Evolutionary conservation across 768 basidiomycete genomes (phyloP), one percentile per base, ranked within the genome.

Genomic region (Trametes punicea): DNA sequence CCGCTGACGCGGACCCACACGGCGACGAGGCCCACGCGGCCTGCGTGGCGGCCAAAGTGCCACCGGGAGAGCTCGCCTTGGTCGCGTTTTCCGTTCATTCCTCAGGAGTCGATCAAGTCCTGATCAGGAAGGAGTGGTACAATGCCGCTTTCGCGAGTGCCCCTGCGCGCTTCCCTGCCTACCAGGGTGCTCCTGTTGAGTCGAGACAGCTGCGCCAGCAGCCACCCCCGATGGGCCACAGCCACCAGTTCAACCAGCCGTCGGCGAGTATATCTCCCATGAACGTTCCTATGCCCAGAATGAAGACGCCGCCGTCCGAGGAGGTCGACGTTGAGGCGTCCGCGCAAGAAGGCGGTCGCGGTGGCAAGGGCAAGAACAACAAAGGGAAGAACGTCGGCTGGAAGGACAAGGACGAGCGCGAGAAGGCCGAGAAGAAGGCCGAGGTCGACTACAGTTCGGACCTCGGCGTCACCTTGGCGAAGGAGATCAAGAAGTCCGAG

Each of bases 61-160:
- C 79, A 6, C 82, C 85, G 1, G 86, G 87, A 36, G 87, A 91
- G 61, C 74, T 92, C 33, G 88, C 90, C 23, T 76, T 93, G 47
- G 88, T 91, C 5, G 90, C 88, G 27, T 93, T 92, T 72, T 89
- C 88, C 2, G 90, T 93, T n/a, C 91, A 93, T 67, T 85, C 88
- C 16, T 82, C 81, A n/a, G 91, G 91, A 33, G 91, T 93, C 13
- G 91, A 93, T 66, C 91, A 93, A 66, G 83, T 93, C 26, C 80
- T 93, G 49, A 86, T 93, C 62, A 82, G 88, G 61, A 88, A 83
- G 69, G 91, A 93, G 65, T 90, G 89, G 88, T 90, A 81, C 62
- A 88, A 91, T 60, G 65, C 74, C n/a, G 90, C 89, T 0, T 70
- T 89, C 31, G 65, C 73, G 6, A 70, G 75, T 16, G 75, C 84